These are phyloP conservation scores for Ichthyophonus hoferi DNA, from an alignment of 208 protist genomes.

Conservation along the genomic window DNA sequence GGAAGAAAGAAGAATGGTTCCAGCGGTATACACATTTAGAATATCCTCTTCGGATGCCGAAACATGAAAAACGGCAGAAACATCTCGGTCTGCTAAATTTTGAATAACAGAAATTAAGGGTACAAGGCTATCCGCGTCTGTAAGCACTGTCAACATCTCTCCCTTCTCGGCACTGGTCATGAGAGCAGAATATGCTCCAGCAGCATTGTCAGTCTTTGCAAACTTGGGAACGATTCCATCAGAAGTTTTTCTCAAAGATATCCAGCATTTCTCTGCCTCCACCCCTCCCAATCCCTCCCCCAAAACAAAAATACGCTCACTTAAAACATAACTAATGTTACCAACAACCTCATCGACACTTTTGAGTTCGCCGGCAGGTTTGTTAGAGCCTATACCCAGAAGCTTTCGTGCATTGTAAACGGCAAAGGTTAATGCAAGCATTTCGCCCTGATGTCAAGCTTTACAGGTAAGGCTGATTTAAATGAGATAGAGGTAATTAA, in stretches of 20 bases:
- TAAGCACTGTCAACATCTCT: background rate
- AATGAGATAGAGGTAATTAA: too few relatives aligned
- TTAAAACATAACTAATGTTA: background rate
- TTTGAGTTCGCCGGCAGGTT: background rate
- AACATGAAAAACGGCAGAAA: background rate
- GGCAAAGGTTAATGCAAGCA: background rate
- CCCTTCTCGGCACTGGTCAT: background rate
- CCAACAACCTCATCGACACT: background rate
- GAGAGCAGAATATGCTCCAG: background rate
- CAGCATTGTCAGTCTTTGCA: background rate
- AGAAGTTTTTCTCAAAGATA: background rate
- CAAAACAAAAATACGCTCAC: background rate
- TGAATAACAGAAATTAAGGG: background rate
- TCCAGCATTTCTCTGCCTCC: background rate
- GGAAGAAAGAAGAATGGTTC: slow-evolving; percentile 10
- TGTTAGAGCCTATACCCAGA: background rate
- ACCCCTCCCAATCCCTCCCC: background rate
- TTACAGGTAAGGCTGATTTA: too few relatives aligned
- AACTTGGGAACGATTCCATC: background rate
- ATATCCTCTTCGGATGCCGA: background rate
- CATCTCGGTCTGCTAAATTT: background rate
- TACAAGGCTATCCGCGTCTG: background rate
- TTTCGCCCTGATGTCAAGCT: too few relatives aligned
- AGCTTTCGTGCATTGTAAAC: background rate
- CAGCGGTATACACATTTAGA: background rate